These are phyloP conservation scores for Saccharomycopsis lassenensis DNA, from an alignment of 805 yeast genomes.

Conservation along the genomic window DNA sequence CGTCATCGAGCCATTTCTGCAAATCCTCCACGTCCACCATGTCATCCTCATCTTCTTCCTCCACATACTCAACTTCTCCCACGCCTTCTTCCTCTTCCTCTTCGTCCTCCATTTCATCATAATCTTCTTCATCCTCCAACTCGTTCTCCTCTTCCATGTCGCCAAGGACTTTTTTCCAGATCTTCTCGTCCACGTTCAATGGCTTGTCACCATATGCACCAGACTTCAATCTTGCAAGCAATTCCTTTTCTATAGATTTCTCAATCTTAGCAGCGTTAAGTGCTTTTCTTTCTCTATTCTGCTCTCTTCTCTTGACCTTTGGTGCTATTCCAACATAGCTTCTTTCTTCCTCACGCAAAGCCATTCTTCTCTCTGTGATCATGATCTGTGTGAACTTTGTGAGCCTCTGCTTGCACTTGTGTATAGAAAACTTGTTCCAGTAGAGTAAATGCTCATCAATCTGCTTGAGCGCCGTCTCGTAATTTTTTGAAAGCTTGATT, in stretches of 20 bases:
- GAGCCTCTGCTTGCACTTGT: constrained; percentile 92
- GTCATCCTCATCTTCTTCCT: constrained; percentile 81
- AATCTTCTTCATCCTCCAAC: constrained; percentile 35
- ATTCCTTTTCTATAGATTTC: constrained; percentile 91
- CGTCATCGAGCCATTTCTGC: constrained; percentile 71
- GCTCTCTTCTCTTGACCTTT: constrained; percentile 91
- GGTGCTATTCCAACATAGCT: constrained; percentile 87
- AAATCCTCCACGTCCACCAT: constrained; percentile 74
- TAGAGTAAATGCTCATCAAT: constrained; percentile 78
- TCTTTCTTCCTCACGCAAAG: constrained; percentile 74
- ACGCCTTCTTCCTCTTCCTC: constrained; percentile 44
- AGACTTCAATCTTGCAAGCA: constrained; percentile 86
- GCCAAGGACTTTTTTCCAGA: constrained; percentile 91
- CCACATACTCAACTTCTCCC: constrained; percentile 81
- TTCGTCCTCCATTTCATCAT: constrained; percentile 37
- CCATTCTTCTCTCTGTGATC: constrained; percentile 87
- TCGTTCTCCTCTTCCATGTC: constrained; percentile 45
- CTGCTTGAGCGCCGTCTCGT: constrained; percentile 77
- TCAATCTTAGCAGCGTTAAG: constrained; percentile 94
- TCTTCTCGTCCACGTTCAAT: constrained; percentile 86
- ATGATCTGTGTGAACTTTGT: constrained; percentile 94
- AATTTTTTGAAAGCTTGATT: constrained; percentile 80
- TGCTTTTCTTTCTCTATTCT: constrained; percentile 92
- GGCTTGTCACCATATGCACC: constrained; percentile 99
- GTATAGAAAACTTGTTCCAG: constrained; percentile 87